A percentile compares a stretch with the other conserved stretches of the same genome.
Evolutionary conservation across 257 asterid species (phyloP).

Genomic region (Solanum okadae): DNA sequence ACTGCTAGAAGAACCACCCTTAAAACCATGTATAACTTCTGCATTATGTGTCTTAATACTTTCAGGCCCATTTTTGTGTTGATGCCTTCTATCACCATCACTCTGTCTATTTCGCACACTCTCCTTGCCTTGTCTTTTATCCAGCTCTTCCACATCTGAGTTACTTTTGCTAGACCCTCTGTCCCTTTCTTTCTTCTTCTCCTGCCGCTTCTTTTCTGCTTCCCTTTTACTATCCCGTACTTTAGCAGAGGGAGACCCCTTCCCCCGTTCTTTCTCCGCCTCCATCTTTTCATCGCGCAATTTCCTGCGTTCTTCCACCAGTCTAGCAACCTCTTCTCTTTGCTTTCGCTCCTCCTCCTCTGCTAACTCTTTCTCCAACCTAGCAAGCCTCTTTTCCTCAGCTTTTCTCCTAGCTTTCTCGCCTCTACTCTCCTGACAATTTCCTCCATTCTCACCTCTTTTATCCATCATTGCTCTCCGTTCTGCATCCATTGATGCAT

Average conservation of each 20-base stretch:
- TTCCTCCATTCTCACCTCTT: slow-evolving; percentile 58
- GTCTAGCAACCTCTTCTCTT: slow-evolving; percentile 88
- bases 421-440: slow-evolving; percentile 75
- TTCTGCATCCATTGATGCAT: slow-evolving; percentile 50
- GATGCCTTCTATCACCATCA: slow-evolving; percentile 54
- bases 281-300: slow-evolving; percentile 71
- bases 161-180: slow-evolving; percentile 86
- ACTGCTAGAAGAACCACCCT: slow-evolving; percentile 33
- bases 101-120: slow-evolving; percentile 40
- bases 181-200: slow-evolving; percentile 75
- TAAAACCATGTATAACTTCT: slow-evolving; percentile 54
- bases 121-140: slow-evolving; percentile 59
- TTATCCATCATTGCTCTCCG: slow-evolving; percentile 48
- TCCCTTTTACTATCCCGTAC: slow-evolving; percentile 55
- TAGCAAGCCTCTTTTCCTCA: slow-evolving; percentile 94
- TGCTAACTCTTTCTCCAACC: slow-evolving; percentile 79
- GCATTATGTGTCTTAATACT: slow-evolving; percentile 37
- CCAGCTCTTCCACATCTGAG: slow-evolving; percentile 80
- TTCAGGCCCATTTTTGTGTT: slow-evolving; percentile 37
- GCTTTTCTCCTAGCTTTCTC: slow-evolving; percentile 95
- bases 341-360: slow-evolving; percentile 99
- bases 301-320: slow-evolving; percentile 91
- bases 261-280: slow-evolving; percentile 67
- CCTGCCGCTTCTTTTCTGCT: slow-evolving; percentile 71
- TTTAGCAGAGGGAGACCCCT: slow-evolving; percentile 48